A percentile compares a stretch with the other conserved stretches of the same genome.
phyloP scores from a whole-genome alignment of 2,329 filamentous ascomycete species.

The Colletotrichum graminicola region DNA sequence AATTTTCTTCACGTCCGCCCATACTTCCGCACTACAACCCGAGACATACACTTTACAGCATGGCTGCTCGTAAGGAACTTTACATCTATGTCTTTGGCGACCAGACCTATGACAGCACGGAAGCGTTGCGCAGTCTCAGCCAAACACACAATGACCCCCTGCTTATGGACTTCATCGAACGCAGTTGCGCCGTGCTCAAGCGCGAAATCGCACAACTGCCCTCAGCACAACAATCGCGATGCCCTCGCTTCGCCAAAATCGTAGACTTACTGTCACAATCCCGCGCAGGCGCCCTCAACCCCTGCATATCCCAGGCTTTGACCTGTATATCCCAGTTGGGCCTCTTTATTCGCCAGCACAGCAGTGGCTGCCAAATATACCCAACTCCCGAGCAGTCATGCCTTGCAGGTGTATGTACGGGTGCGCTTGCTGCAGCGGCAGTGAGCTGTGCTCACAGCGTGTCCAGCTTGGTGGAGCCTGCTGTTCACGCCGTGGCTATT shows the following conservation, averaged over 20 bases:
- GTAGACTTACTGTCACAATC: slow-evolving; percentile 6
- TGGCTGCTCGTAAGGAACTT: neutral
- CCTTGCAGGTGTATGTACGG: slow-evolving; percentile 15
- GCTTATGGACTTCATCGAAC: slow-evolving; percentile 15
- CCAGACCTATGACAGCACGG: slow-evolving; percentile 25
- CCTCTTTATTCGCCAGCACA: slow-evolving; percentile 27
- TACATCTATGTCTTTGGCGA: slow-evolving; percentile 26
- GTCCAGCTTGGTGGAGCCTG: neutral
- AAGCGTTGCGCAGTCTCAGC: neutral
- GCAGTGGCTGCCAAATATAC: slow-evolving; percentile 22
- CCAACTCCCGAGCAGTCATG: neutral
- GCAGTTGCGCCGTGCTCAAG: slow-evolving; percentile 23
- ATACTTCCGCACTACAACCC: no score
- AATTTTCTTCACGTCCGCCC: no score
- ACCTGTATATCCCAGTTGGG: slow-evolving; percentile 27
- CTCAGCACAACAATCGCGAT: slow-evolving; percentile 10
- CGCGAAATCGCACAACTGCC: slow-evolving; percentile 14
- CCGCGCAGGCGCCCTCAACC: neutral
- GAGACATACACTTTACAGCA: no score
- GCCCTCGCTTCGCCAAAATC: slow-evolving; percentile 8
- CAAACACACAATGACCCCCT: slow-evolving; percentile 21
- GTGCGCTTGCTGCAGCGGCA: slow-evolving; percentile 20
- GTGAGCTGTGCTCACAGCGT: slow-evolving; percentile 25
- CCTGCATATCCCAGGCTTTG: slow-evolving; percentile 14
- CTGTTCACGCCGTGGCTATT: slow-evolving; percentile 9